These are phyloP conservation scores for Calendula officinalis DNA, from an alignment of 129 eudicot species.

Conservation along the genomic window DNA sequence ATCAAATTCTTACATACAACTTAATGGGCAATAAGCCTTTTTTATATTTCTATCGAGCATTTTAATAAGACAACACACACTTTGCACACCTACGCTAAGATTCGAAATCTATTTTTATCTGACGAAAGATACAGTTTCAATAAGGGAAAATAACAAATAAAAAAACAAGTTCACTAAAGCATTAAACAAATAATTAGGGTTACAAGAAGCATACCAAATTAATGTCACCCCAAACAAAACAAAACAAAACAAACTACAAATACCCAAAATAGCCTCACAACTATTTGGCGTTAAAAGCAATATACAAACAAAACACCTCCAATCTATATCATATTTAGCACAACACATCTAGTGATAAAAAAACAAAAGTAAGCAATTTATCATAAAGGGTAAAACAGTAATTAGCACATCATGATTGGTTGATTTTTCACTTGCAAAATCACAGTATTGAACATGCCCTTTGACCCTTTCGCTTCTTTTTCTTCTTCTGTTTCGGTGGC, in stretches of 20 bases:
- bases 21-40: too few relatives aligned
- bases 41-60: too few relatives aligned
- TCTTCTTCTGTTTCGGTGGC: slow-evolving; percentile 96
- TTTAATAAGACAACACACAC: too few relatives aligned
- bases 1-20: too few relatives aligned
- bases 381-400: slow-evolving; percentile 28
- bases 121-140: too few relatives aligned
- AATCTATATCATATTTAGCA: slow-evolving; percentile 21
- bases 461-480: slow-evolving; percentile 86
- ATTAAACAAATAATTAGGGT: slow-evolving; percentile 28
- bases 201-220: slow-evolving; percentile 29
- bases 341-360: slow-evolving; percentile 27
- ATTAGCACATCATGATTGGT: slow-evolving; percentile 28
- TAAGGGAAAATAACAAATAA: background rate
- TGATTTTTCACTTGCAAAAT: slow-evolving; percentile 4
- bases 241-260: slow-evolving; percentile 34
- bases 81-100: too few relatives aligned
- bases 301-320: slow-evolving; percentile 30
- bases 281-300: slow-evolving; percentile 24
- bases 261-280: slow-evolving; percentile 33
- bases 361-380: slow-evolving; percentile 33
- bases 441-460: slow-evolving; percentile 69
- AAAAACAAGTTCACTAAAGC: slow-evolving; percentile 4
- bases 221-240: slow-evolving; percentile 30
- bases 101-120: too few relatives aligned